Evolutionary conservation across 2,329 filamentous ascomycete species (phyloP).

Genomic region (Sarocladiaceae sp.): DNA sequence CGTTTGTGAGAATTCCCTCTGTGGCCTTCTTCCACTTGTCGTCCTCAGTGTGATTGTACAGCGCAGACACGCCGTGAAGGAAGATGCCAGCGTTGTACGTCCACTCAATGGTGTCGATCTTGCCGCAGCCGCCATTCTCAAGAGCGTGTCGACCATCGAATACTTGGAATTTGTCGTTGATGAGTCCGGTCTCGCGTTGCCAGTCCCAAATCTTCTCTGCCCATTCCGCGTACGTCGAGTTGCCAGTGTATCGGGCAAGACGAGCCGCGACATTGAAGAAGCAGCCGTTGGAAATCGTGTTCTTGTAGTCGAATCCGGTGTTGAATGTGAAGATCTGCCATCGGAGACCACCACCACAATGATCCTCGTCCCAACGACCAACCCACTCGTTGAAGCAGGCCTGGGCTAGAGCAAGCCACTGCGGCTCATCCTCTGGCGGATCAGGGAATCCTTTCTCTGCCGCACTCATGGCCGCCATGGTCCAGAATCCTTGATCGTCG

Average conservation of each 20-base stretch:
- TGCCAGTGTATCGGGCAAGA: constrained; percentile 73
- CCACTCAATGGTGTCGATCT: constrained; percentile 58
- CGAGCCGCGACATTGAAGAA: constrained; percentile 68
- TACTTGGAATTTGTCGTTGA: constrained; percentile 51
- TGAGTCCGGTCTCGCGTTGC: constrained; percentile 52
- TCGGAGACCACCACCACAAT: constrained; percentile 69
- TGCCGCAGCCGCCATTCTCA: constrained; percentile 30
- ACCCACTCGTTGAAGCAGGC: constrained; percentile 78
- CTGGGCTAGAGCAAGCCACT: constrained; percentile 74
- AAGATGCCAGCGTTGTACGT: constrained; percentile 66
- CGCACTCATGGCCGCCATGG: constrained; percentile 73
- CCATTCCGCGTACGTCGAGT: constrained; percentile 74
- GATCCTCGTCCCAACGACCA: constrained; percentile 59
- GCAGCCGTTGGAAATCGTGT: constrained; percentile 64
- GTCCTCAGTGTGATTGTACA: constrained; percentile 56
- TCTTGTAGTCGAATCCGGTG: constrained; percentile 66
- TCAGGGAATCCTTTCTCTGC: constrained; percentile 73
- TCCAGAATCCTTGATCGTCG: constrained; percentile 82
- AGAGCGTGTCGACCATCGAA: constrained; percentile 42
- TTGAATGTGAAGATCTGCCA: constrained; percentile 86
- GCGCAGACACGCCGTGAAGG: constrained; percentile 56
- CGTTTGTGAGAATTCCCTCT: constrained; percentile 51
- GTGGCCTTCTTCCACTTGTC: constrained; percentile 53
- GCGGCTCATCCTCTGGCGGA: constrained; percentile 55
- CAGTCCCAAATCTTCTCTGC: constrained; percentile 68